These are phyloP conservation scores for Selenicereus undatus DNA, from an alignment of 148 eudicot species.

Conservation along the genomic window DNA sequence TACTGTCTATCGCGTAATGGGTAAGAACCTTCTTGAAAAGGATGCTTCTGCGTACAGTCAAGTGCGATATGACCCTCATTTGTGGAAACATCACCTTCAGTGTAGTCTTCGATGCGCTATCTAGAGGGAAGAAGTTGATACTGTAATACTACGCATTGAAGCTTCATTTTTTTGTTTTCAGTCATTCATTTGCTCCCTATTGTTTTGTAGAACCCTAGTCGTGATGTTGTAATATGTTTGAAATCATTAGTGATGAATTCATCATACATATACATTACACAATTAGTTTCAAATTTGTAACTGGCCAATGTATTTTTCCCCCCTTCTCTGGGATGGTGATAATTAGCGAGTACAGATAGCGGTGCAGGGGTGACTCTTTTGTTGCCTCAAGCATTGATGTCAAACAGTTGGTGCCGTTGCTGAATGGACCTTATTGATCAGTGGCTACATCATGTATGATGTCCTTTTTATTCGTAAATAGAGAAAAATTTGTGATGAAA, in stretches of 20 bases:
- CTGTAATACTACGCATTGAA: not conserved
- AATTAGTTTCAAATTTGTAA: no score
- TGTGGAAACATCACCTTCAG: no score
- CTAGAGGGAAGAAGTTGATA: constrained; percentile 2
- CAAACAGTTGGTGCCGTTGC: no score
- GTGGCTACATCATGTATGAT: no score
- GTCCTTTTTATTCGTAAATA: no score
- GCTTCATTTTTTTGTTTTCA: not conserved
- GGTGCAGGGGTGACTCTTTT: no score
- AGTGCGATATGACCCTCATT: not conserved
- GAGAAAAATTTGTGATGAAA: no score
- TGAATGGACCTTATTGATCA: no score
- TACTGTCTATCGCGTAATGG: not conserved
- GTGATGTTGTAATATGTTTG: constrained; percentile 3
- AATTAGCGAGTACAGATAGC: no score
- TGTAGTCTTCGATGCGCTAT: not conserved
- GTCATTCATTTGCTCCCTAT: constrained; percentile 2
- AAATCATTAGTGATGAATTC: not conserved
- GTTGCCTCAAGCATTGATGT: no score
- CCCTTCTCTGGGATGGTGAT: no score
- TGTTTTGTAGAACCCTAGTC: not conserved
- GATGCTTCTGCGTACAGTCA: not conserved
- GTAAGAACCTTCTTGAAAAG: not conserved
- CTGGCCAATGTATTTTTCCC: not conserved
- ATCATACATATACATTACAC: not conserved